Percentiles rank a stretch among this genome's conserved stretches.
These are phyloP conservation scores for Penicillium turbatum DNA, from an alignment of 495 filamentous ascomycete species.

Conservation along the genomic window DNA sequence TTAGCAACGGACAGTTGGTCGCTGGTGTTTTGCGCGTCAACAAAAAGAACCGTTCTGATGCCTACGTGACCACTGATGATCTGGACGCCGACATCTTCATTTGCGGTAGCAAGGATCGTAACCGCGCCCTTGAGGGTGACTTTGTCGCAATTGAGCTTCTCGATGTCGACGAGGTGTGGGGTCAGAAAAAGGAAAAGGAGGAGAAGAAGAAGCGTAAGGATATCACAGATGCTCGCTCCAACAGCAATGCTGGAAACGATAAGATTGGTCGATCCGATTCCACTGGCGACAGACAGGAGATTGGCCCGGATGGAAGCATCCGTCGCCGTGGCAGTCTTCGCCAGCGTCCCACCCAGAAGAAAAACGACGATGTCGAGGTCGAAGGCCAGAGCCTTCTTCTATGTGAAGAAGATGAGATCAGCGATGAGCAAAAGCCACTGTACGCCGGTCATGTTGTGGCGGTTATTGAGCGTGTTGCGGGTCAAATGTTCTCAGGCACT, in stretches of 20 bases:
- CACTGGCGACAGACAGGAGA: conserved; percentile 59
- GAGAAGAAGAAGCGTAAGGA: conserved; percentile 99
- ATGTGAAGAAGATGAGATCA: conserved; percentile 98
- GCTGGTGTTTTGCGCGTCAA: conserved; percentile 96
- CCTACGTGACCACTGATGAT: conserved; percentile 91
- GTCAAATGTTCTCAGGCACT: conserved; percentile 98
- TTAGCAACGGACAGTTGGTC: conserved; percentile 89
- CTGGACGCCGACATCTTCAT: conserved; percentile 99
- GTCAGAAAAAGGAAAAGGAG: conserved; percentile 97
- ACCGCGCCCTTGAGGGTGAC: conserved; percentile 92
- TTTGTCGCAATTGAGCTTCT: conserved; percentile 93
- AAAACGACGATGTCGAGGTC: conserved; percentile 98
- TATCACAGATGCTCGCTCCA: conserved; percentile 81
- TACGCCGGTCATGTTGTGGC: conserved; percentile 97
- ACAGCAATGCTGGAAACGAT: conserved; percentile 65
- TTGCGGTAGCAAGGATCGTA: conserved; percentile 96
- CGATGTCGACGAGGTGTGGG: conserved; percentile 97
- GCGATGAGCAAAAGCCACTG: conserved; percentile 93
- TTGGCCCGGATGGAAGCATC: conserved; percentile 73
- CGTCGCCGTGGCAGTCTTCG: conserved; percentile 89
- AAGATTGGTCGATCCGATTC: conserved; percentile 60
- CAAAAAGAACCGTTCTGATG: conserved; percentile 98
- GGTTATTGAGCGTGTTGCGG: conserved; percentile 92
- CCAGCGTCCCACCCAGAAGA: conserved; percentile 97
- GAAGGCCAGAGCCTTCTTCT: conserved; percentile 95